Percentiles rank a stretch among this genome's conserved stretches.
Conservation (phyloP, 2,329 filamentous ascomycete species). For the Exutisphaerella laricina region DNA sequence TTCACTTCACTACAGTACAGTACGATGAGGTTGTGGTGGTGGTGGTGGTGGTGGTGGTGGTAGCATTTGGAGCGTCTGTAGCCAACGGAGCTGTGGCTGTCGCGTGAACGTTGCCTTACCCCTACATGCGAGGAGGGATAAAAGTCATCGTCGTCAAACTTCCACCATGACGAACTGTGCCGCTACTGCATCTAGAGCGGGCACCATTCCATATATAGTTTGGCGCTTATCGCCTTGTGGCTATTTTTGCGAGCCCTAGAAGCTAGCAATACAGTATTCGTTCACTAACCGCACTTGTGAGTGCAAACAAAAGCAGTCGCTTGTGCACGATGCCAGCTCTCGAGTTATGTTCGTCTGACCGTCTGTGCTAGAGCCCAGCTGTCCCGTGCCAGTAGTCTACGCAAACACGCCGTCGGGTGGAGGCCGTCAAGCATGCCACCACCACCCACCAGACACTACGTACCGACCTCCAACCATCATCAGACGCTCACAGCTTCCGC, state of each 20-base stretch:
- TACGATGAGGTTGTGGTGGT: not conserved
- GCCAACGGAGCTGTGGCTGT: slow-evolving; percentile 4
- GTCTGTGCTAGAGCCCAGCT: not conserved
- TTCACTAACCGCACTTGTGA: not conserved
- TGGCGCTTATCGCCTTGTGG: no score
- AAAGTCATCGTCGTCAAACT: no score
- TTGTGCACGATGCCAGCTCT: no score
- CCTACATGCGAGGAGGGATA: no score
- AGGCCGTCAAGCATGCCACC: no score
- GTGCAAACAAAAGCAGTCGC: no score
- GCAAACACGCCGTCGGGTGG: not conserved
- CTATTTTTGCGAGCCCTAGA: no score
- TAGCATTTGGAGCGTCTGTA: slow-evolving; percentile 1
- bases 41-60: not conserved
- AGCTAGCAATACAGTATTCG: slow-evolving; percentile 3
- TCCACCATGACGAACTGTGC: not conserved
- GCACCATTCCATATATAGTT: not conserved
- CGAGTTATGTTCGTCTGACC: not conserved
- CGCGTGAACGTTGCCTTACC: slow-evolving; percentile 4
- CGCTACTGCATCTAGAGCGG: not conserved
- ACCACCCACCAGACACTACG: no score
- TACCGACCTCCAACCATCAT: no score
- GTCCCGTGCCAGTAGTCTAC: not conserved
- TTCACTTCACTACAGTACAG: no score
- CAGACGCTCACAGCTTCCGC: no score